Evolutionary conservation across 768 basidiomycete species (phyloP), one percentile per base, ranked within the genome.

Genomic region (Mycena haematopus): DNA sequence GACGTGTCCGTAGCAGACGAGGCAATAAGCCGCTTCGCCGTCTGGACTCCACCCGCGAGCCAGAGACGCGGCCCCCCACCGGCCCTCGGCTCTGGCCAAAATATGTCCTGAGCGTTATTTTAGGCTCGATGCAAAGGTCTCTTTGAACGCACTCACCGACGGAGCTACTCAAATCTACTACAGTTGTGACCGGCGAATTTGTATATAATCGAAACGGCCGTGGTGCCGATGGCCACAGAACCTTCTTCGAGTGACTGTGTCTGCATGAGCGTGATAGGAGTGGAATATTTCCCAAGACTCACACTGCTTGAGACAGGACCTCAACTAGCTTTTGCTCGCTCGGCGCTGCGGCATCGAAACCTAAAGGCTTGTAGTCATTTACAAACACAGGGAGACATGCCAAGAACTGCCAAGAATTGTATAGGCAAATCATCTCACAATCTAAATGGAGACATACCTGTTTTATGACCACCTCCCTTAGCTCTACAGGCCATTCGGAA

Each of bases 401-500:
- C 42, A 44, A 44, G 42, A 44, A 44, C 42, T 44, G n/a, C 42
- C 42, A 44, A 44, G 42, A 21, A 44, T 44, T 44, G 42, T 44
- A 44, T 44, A n/a, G n/a, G n/a, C 42, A 19, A 44, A 44, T 6
- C 42, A n/a, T n/a, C n/a, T 44, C 42, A 44, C n/a, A n/a, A 44
- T 44, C 21, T 44, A 40, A 44, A 44, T 44, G n/a, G n/a, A 44
- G 42, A 44, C 42, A 44, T 44, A 44, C 42, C n/a, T n/a, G 2
- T 7, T 44, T 21, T 22, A 44, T 44, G n/a, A 44, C 42, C 8
- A n/a, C 42, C 21, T 44, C 42, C 21, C 42, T 44, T 44, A 44
- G 42, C 8, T 44, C 42, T 21, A n/a, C 7, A 21, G 42, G 21
- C 42, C 42, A 22, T n/a, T 21, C 2, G 8, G 8, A 44, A 44